A percentile compares a stretch with the other conserved stretches of the same genome.
These are phyloP conservation scores for Monascus purpureus DNA, from an alignment of 495 filamentous ascomycete genomes.

Conservation along the genomic window DNA sequence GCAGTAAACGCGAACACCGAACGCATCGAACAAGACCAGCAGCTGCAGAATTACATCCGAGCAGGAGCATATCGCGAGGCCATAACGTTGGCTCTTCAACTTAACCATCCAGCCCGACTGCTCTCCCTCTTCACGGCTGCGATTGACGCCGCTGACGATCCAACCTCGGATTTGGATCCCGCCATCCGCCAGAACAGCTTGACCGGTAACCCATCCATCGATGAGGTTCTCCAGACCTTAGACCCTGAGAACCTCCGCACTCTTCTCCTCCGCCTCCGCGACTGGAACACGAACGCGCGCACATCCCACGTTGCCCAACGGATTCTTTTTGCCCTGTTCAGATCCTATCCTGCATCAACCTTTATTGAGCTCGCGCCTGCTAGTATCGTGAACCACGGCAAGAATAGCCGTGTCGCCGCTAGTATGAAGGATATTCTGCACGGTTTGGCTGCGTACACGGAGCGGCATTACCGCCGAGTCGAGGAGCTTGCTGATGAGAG, in stretches of 20 bases:
- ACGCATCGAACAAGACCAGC: constrained; percentile 84
- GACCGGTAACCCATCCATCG: constrained; percentile 64
- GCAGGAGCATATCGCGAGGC: constrained; percentile 76
- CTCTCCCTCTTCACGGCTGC: constrained; percentile 72
- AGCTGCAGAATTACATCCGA: constrained; percentile 81
- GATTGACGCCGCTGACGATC: constrained; percentile 42
- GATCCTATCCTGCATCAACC: constrained; percentile 57
- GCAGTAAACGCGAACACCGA: constrained; percentile 53
- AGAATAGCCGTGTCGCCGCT: constrained; percentile 34
- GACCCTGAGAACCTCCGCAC: constrained; percentile 69
- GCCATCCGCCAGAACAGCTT: constrained; percentile 27
- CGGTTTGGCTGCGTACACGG: constrained; percentile 73
- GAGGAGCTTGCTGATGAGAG: constrained; percentile 90
- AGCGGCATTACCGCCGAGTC: constrained; percentile 75
- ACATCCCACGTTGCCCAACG: constrained; percentile 77
- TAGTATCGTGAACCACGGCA: constrained; percentile 22
- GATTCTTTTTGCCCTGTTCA: constrained; percentile 66
- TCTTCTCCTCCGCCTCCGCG: constrained; percentile 64
- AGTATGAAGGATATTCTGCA: constrained; percentile 71
- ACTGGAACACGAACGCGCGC: constrained; percentile 93
- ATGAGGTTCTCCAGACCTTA: constrained; percentile 66
- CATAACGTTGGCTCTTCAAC: constrained; percentile 76
- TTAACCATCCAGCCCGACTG: constrained; percentile 83
- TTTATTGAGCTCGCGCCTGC: constrained; percentile 52
- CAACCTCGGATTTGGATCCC: constrained; percentile 9